phyloP scores from a whole-genome alignment of 176 grass and related monocot species.

The Ensete ventricosum region DNA sequence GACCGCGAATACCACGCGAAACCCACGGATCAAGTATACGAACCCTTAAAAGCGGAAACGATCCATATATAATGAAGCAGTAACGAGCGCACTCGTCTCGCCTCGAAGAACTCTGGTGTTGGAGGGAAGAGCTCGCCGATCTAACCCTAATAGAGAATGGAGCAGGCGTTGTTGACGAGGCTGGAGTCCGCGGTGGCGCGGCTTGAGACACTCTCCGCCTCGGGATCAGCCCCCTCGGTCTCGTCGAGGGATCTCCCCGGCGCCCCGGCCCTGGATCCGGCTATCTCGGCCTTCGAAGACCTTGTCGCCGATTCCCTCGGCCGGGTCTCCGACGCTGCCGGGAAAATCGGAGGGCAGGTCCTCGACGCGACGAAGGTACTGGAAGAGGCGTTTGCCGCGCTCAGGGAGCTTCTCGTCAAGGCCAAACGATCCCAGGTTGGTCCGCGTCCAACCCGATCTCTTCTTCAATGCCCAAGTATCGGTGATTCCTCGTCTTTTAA shows the following conservation, averaged over 20 bases:
- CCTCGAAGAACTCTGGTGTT: neutral
- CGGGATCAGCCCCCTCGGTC: conserved; percentile 20
- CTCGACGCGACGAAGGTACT: conserved; percentile 60
- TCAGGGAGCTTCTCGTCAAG: conserved; percentile 67
- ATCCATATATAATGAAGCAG: neutral
- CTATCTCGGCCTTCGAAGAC: conserved; percentile 76
- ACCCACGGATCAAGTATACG: neutral
- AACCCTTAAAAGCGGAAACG: neutral
- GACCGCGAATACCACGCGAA: neutral
- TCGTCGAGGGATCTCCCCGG: neutral
- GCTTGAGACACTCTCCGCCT: conserved; percentile 34
- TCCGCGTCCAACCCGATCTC: neutral
- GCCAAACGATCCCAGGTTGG: conserved; percentile 72
- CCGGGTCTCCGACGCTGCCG: conserved; percentile 42
- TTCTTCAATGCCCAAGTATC: neutral
- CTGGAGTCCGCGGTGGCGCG: conserved; percentile 80
- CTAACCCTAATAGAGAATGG: conserved; percentile 27
- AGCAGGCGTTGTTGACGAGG: conserved; percentile 64
- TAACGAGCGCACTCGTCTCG: neutral
- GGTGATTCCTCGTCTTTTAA: neutral
- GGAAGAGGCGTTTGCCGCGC: conserved; percentile 61
- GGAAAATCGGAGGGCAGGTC: conserved; percentile 89
- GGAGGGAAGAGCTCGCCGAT: neutral
- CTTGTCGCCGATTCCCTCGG: conserved; percentile 34
- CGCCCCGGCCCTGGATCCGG: conserved; percentile 35